A percentile compares a stretch with the other conserved stretches of the same genome.
Conservation (phyloP, 1,139 yeast genomes). For the Scheffersomyces lignicola region DNA sequence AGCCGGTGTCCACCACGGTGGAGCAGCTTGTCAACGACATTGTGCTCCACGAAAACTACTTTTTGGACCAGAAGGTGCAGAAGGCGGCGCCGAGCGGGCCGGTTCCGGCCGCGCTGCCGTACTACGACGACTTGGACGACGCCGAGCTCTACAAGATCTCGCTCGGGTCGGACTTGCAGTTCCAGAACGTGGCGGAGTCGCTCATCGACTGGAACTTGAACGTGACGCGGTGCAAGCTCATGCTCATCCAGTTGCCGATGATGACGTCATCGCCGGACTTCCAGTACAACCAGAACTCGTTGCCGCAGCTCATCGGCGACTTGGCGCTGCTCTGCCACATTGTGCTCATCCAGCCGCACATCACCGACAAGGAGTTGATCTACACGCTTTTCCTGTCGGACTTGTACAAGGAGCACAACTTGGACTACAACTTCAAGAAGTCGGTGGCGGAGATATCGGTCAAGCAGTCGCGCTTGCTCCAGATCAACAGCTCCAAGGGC, state of each 20-base stretch:
- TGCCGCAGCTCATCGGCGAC: constrained; percentile 48
- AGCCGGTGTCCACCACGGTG: constrained; percentile 43
- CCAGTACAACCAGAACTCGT: constrained; percentile 30
- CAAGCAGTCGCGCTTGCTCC: constrained; percentile 47
- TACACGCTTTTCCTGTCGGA: constrained; percentile 42
- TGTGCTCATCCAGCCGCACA: constrained; percentile 40
- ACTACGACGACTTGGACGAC: constrained; percentile 19
- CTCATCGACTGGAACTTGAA: constrained; percentile 51
- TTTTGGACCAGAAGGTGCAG: constrained; percentile 17
- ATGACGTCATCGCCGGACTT: constrained; percentile 41
- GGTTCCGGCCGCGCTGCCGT: constrained; percentile 2
- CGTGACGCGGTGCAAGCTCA: constrained; percentile 46
- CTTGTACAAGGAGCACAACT: constrained; percentile 48
- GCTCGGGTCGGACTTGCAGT: constrained; percentile 40
- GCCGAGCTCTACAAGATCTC: constrained; percentile 40
- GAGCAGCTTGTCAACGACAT: constrained; percentile 49
- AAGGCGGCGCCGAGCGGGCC: constrained; percentile 6
- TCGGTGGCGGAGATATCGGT: constrained; percentile 56
- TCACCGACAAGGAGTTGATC: constrained; percentile 46
- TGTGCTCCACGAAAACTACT: constrained; percentile 40
- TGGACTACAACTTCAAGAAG: constrained; percentile 44
- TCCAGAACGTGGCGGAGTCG: constrained; percentile 42
- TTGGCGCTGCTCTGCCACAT: constrained; percentile 43
- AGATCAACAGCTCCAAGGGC: constrained; percentile 30
- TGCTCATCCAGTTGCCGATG: constrained; percentile 40